Percentiles rank a stretch among this genome's conserved stretches.
phyloP scores from a whole-genome alignment of 805 yeast species.

The Candida methanosorbosa region DNA sequence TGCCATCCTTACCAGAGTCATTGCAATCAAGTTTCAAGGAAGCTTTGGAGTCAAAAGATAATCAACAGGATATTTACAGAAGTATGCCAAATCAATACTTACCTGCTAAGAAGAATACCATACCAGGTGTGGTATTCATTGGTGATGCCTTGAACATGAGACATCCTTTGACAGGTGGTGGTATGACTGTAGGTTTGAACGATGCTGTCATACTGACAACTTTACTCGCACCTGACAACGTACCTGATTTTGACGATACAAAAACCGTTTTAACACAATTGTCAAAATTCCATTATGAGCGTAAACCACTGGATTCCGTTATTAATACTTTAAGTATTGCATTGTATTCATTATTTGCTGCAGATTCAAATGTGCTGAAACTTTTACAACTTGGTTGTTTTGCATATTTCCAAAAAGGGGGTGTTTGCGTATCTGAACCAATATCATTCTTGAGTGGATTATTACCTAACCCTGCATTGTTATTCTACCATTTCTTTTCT shows the following conservation, averaged over 20 bases:
- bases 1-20: slow-evolving; percentile 58
- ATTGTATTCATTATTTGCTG: slow-evolving; percentile 82
- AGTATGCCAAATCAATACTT: slow-evolving; percentile 93
- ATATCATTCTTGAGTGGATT: slow-evolving; percentile 79
- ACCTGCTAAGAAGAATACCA: slow-evolving; percentile 63
- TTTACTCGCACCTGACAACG: slow-evolving; percentile 45
- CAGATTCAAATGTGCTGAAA: slow-evolving; percentile 55
- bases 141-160: slow-evolving; percentile 98
- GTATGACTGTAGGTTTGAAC: slow-evolving; percentile 95
- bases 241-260: slow-evolving; percentile 51
- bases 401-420: slow-evolving; percentile 77
- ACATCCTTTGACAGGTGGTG: slow-evolving; percentile 98
- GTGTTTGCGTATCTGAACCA: slow-evolving; percentile 70
- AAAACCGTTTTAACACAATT: slow-evolving; percentile 47
- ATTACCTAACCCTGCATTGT: slow-evolving; percentile 60
- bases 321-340: slow-evolving; percentile 89
- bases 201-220: slow-evolving; percentile 69
- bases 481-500: slow-evolving; percentile 80
- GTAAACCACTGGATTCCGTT: slow-evolving; percentile 76
- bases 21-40: slow-evolving; percentile 58
- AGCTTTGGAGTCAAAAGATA: slow-evolving; percentile 43
- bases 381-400: slow-evolving; percentile 86
- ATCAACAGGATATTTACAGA: slow-evolving; percentile 42
- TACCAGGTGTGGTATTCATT: slow-evolving; percentile 69
- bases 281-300: slow-evolving; percentile 60